Base-by-base conservation (phyloP, 257 asterid genomes). In the Ehretia macrophylla region DNA sequence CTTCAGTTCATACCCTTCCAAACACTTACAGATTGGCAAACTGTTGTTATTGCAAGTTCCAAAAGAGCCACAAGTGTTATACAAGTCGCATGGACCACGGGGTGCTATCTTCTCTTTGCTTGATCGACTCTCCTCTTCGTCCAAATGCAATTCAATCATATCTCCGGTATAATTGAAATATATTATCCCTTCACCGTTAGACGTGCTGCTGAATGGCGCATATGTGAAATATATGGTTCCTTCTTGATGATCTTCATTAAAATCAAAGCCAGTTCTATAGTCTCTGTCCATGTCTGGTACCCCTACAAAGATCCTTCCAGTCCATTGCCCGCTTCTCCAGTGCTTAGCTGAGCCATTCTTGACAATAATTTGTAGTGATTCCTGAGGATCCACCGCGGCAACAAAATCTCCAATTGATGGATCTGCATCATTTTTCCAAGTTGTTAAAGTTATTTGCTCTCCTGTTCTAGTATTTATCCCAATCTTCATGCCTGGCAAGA, bases 401-500 rank as follows among this genome's bases (percentile, higher is more conserved):
- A 14, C 70, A 8, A 18, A 42, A 5, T 51, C 72, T 21, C 81
- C 86, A 0, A 80, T 64, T 3, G 83, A 64, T 8, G 86, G 87
- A 68, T 85, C 72, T 1, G 70, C 68, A 12, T 47, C 52, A 55
- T 65, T 81, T 49, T 32, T 77, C 65, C 81, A 69, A 0, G 93
- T 79, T 0, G 82, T 20, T 5, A 76, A 21, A 42, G 35, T 70
- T 18, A 46, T 67, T 32, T 76, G 79, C 1, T 19, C 55, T 0
- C 79, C 70, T 0, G 79, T 79, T 10, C 8, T 48, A 5, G 47
- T 60, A 63, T 77, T 73, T 62, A 54, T n/a, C 0, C 92, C 92
- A 10, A 77, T 65, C 58, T 71, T 77, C 88, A 79, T 79, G 4
- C 81, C 82, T 0, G 93, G 84, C 12, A 84, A 50, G 46, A 67